phyloP scores from a whole-genome alignment of 495 filamentous ascomycete species.

The Saxophila tyrrhenica region DNA sequence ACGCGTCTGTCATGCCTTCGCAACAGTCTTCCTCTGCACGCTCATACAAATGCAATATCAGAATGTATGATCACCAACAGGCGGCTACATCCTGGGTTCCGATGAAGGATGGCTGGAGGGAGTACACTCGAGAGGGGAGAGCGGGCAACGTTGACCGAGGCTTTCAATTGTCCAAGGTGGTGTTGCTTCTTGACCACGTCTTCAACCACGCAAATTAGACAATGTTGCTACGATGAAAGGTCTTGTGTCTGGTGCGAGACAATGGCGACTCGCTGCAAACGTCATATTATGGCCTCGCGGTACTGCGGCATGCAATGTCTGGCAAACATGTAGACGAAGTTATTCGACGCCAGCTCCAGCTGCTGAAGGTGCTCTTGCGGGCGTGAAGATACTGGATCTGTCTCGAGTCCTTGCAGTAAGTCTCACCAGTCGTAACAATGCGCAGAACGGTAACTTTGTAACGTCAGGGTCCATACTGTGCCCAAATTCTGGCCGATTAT shows the following conservation, averaged over 20 bases:
- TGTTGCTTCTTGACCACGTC: too few relatives aligned
- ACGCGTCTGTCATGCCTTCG: too few relatives aligned
- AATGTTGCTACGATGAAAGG: too few relatives aligned
- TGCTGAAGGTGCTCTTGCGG: background rate
- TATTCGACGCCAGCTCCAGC: background rate
- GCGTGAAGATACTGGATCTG: conserved; percentile 3
- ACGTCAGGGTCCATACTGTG: conserved; percentile 2
- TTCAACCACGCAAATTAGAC: too few relatives aligned
- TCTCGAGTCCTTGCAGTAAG: conserved; percentile 7
- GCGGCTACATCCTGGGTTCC: too few relatives aligned
- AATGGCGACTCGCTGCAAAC: background rate
- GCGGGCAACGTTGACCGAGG: background rate
- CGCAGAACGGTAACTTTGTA: background rate
- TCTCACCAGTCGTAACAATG: background rate
- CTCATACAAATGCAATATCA: too few relatives aligned
- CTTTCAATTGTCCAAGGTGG: background rate
- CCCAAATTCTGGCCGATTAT: conserved; percentile 13
- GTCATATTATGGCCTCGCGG: background rate
- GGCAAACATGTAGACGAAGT: background rate
- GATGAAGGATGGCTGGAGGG: background rate
- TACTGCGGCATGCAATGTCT: background rate
- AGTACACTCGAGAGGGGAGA: background rate
- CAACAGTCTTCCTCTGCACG: too few relatives aligned
- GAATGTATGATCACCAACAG: too few relatives aligned
- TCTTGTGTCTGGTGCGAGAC: background rate